phyloP scores from a whole-genome alignment of 2,329 filamentous ascomycete genomes.

The Fusarium azukiicola region DNA sequence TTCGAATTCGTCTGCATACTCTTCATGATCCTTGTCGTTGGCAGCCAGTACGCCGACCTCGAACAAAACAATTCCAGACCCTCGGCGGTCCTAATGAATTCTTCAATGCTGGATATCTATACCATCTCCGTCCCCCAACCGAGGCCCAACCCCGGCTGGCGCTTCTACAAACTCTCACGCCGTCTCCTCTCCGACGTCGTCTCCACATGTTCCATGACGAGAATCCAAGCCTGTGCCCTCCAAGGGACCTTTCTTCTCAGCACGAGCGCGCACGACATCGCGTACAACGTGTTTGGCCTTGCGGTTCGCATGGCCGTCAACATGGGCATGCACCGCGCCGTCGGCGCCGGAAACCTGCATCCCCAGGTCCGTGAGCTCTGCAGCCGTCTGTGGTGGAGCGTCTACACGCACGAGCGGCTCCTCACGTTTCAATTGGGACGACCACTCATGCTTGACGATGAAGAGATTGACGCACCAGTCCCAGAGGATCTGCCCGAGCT shows the following conservation, averaged over 20 bases:
- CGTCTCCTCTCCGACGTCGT: slow-evolving; percentile 14
- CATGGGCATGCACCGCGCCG: slow-evolving; percentile 21
- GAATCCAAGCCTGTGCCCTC: slow-evolving; percentile 6
- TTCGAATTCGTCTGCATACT: slow-evolving; percentile 21
- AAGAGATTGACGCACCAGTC: slow-evolving; percentile 21
- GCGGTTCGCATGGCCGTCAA: slow-evolving; percentile 15
- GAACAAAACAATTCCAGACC: background rate
- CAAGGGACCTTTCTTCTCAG: slow-evolving; percentile 22
- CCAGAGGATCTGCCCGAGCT: slow-evolving; percentile 10
- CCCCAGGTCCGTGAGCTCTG: slow-evolving; percentile 18
- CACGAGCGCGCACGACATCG: slow-evolving; percentile 13
- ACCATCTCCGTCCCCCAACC: background rate
- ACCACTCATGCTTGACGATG: slow-evolving; percentile 16
- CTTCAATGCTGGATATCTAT: background rate
- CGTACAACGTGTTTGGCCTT: slow-evolving; percentile 17
- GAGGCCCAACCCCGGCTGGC: slow-evolving; percentile 20
- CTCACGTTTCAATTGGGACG: slow-evolving; percentile 24
- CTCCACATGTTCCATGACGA: slow-evolving; percentile 24
- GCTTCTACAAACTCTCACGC: slow-evolving; percentile 9
- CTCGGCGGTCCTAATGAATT: too few relatives aligned
- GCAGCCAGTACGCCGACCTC: slow-evolving; percentile 19
- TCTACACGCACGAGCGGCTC: slow-evolving; percentile 9
- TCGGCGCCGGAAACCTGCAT: background rate
- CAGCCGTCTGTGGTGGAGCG: slow-evolving; percentile 23
- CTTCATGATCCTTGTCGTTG: slow-evolving; percentile 23